Evolutionary conservation across 495 filamentous ascomycete genomes (phyloP), one percentile per base, ranked within the genome.

Genomic region (Penicillium coffeae): DNA sequence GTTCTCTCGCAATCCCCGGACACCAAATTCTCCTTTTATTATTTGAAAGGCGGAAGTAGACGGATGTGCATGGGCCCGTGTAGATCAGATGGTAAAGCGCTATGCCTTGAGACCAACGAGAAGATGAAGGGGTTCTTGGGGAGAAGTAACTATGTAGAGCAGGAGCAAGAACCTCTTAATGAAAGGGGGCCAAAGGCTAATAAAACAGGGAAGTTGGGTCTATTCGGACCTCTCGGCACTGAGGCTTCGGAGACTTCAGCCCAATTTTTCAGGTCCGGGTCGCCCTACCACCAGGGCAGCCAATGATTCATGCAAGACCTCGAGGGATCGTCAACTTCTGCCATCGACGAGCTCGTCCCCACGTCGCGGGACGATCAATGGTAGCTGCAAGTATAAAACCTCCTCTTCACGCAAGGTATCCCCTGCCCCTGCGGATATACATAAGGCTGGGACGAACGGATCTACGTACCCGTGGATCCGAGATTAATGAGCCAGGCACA

Each of bases 11-110:
- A n/a, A n/a, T n/a, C n/a, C n/a, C n/a, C n/a, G n/a, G n/a, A n/a
- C n/a, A n/a, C n/a, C n/a, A n/a, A n/a, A n/a, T n/a, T n/a, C n/a
- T n/a, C n/a, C 3, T 15, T 32, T 10, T 36, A 36, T 50, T 4
- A 18, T 30, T 32, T 13, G 35, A 21, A 32, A 40, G 20, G 6
- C 49, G 54, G 54, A 56, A 42, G 39, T 25, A 51, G 54, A 14
- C 48, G 54, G 54, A 52, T 52, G 34, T 37, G 36, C 34, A 42
- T 40, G 42, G 48, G 48, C 38, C 47, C 30, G 30, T 7, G 30
- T 7, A 8, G 30, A 33, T 7, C 8, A 7, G 30, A 33, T 13
- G 30, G 30, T 7, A 33, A 33, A n/a, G n/a, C n/a, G n/a, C n/a
- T n/a, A n/a, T n/a, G n/a, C n/a, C n/a, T n/a, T n/a, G n/a, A 18